These are phyloP conservation scores for Fusarium agapanthi DNA, from an alignment of 2,329 filamentous ascomycete species.

Conservation along the genomic window DNA sequence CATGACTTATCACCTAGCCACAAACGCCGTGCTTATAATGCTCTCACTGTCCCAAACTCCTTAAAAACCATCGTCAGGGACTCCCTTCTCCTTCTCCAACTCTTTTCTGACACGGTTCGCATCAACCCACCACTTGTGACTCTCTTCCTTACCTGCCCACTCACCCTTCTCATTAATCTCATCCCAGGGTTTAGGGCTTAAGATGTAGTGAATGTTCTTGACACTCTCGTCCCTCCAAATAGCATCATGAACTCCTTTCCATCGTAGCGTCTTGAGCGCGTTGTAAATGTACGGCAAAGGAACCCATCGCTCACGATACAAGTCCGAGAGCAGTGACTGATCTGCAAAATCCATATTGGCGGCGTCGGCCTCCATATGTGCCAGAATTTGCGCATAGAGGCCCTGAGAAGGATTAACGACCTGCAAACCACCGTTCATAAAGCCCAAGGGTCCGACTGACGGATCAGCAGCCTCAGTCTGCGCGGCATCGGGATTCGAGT, in stretches of 20 bases:
- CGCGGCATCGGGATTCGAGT: constrained; percentile 55
- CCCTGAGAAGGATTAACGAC: constrained; percentile 62
- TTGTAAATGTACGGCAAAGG: constrained; percentile 69
- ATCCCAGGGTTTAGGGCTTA: constrained; percentile 70
- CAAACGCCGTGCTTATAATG: neutral
- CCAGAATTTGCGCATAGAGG: constrained; percentile 60
- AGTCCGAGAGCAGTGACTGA: constrained; percentile 64
- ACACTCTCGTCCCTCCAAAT: constrained; percentile 68
- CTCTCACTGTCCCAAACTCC: too few species aligned
- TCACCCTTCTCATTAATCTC: constrained; percentile 56
- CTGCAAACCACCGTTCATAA: constrained; percentile 61
- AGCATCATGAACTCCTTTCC: constrained; percentile 59
- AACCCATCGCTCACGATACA: constrained; percentile 66
- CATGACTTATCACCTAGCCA: neutral
- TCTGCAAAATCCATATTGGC: constrained; percentile 65
- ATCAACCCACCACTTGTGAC: constrained; percentile 66
- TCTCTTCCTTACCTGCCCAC: constrained; percentile 56
- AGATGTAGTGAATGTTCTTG: constrained; percentile 70
- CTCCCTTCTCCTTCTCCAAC: constrained; percentile 51
- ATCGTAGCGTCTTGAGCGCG: constrained; percentile 68
- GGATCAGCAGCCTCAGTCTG: constrained; percentile 57
- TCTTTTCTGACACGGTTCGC: constrained; percentile 55
- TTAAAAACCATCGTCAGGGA: constrained; percentile 43
- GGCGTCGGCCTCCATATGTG: constrained; percentile 58
- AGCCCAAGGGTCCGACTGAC: constrained; percentile 57